These are phyloP conservation scores for Crithidia mellificae DNA, from an alignment of 208 protist genomes.

Conservation along the genomic window DNA sequence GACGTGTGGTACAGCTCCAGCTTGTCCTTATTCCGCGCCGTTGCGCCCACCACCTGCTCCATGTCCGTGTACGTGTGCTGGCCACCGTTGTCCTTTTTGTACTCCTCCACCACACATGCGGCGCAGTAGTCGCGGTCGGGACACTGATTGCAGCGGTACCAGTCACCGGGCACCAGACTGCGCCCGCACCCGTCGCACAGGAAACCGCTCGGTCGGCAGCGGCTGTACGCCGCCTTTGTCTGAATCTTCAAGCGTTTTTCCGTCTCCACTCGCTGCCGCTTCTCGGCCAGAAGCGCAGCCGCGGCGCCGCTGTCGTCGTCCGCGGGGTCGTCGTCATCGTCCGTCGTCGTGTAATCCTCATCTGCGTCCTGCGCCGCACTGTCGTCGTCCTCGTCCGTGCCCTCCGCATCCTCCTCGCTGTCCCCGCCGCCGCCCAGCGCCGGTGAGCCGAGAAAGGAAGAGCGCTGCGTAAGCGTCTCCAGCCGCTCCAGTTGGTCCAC, in stretches of 20 bases:
- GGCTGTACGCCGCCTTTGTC: slow-evolving; percentile 32
- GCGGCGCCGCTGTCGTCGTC: not conserved
- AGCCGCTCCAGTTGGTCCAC: slow-evolving; percentile 40
- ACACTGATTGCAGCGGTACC: slow-evolving; percentile 88
- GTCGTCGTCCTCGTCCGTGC: slow-evolving; percentile 30
- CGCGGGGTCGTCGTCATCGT: slow-evolving; percentile 11
- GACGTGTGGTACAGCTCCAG: slow-evolving; percentile 41
- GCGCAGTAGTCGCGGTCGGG: slow-evolving; percentile 74
- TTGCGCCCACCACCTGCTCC: slow-evolving; percentile 34
- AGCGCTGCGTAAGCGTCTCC: slow-evolving; percentile 20
- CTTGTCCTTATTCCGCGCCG: slow-evolving; percentile 35
- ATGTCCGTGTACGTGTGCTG: slow-evolving; percentile 82
- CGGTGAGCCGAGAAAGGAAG: slow-evolving; percentile 4
- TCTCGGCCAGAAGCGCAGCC: slow-evolving; percentile 6
- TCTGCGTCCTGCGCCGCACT: slow-evolving; percentile 32
- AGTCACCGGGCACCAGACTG: slow-evolving; percentile 46
- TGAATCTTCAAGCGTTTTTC: slow-evolving; percentile 39
- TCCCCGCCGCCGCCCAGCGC: slow-evolving; percentile 23
- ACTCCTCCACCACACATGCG: slow-evolving; percentile 56
- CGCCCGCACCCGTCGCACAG: slow-evolving; percentile 69
- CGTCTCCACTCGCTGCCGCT: slow-evolving; percentile 37
- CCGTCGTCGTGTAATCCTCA: slow-evolving; percentile 31
- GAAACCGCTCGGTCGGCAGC: slow-evolving; percentile 39
- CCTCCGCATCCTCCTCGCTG: slow-evolving; percentile 26
- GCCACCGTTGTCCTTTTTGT: slow-evolving; percentile 38